These are phyloP conservation scores for Raphanus raphanistrum DNA, from an alignment of 345 rosid genomes.

Conservation along the genomic window DNA sequence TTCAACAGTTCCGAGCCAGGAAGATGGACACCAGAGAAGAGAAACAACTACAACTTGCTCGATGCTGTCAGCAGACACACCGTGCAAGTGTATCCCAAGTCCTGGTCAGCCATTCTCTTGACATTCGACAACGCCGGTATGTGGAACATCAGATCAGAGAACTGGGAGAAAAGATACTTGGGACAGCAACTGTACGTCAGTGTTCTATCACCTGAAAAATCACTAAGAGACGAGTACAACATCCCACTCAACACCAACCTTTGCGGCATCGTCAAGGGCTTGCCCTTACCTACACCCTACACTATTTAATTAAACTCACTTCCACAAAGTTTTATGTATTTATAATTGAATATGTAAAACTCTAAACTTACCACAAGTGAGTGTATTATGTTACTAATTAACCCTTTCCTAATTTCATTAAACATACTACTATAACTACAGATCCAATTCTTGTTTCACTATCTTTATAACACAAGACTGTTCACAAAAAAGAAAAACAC, in stretches of 20 bases:
- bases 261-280: conserved; percentile 58
- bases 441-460: not conserved
- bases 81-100: conserved; percentile 80
- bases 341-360: conserved; percentile 18
- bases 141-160: conserved; percentile 89
- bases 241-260: conserved; percentile 56
- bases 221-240: conserved; percentile 85
- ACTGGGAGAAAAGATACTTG: conserved; percentile 61
- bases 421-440: conserved; percentile 11
- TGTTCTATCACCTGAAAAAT: conserved; percentile 61
- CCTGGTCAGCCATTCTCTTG: conserved; percentile 81
- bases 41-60: conserved; percentile 68
- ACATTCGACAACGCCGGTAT: conserved; percentile 91
- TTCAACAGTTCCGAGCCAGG: conserved; percentile 64
- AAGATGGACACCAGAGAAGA: conserved; percentile 79
- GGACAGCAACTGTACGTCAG: conserved; percentile 79
- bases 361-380: conserved; percentile 28
- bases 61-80: conserved; percentile 93
- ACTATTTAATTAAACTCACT: conserved; percentile 41
- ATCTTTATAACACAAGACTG: not conserved
- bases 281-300: conserved; percentile 73
- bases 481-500: too few relatives aligned
- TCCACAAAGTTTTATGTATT: conserved; percentile 32
- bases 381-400: conserved; percentile 34
- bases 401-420: conserved; percentile 38